Evolutionary conservation across 2,329 filamentous ascomycete genomes (phyloP).

Genomic region (Esteya vermicola): DNA sequence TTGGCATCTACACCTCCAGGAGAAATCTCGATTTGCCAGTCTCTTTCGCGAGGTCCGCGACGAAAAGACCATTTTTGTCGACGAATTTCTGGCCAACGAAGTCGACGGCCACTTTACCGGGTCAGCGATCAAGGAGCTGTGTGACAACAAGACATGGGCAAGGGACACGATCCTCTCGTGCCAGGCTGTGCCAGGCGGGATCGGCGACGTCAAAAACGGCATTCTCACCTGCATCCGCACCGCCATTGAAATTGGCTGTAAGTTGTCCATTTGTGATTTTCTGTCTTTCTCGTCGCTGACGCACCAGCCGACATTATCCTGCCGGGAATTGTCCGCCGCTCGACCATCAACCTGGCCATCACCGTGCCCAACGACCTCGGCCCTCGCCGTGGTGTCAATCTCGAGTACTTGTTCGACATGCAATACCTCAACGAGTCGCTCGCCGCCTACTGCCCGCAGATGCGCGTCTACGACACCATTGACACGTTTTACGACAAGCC

Average conservation of each 20-base stretch:
- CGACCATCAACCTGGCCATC: slow-evolving; percentile 16
- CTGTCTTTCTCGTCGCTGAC: neutral
- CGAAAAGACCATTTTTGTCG: slow-evolving; percentile 19
- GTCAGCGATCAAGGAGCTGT: slow-evolving; percentile 17
- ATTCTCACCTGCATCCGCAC: slow-evolving; percentile 29
- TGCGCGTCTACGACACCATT: slow-evolving; percentile 19
- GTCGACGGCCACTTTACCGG: slow-evolving; percentile 19
- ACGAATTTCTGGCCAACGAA: slow-evolving; percentile 19
- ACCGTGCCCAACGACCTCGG: slow-evolving; percentile 13
- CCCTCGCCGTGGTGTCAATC: slow-evolving; percentile 14
- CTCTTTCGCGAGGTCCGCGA: slow-evolving; percentile 17
- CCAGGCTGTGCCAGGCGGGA: slow-evolving; percentile 25
- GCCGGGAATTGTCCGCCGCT: slow-evolving; percentile 20
- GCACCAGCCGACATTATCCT: slow-evolving; percentile 21
- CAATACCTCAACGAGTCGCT: slow-evolving; percentile 17
- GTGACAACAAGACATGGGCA: slow-evolving; percentile 23
- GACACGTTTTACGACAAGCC: slow-evolving; percentile 20
- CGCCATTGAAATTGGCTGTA: slow-evolving; percentile 32
- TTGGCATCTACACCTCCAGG: slow-evolving; percentile 8
- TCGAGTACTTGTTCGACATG: slow-evolving; percentile 21
- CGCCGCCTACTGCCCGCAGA: slow-evolving; percentile 19
- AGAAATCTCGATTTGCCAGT: slow-evolving; percentile 4
- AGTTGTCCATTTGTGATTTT: slow-evolving; percentile 8
- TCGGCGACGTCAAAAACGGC: slow-evolving; percentile 29
- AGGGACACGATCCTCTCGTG: slow-evolving; percentile 27